A percentile compares a stretch with the other conserved stretches of the same genome.
Conservation (phyloP, 768 basidiomycete species). For the Postia placenta region DNA sequence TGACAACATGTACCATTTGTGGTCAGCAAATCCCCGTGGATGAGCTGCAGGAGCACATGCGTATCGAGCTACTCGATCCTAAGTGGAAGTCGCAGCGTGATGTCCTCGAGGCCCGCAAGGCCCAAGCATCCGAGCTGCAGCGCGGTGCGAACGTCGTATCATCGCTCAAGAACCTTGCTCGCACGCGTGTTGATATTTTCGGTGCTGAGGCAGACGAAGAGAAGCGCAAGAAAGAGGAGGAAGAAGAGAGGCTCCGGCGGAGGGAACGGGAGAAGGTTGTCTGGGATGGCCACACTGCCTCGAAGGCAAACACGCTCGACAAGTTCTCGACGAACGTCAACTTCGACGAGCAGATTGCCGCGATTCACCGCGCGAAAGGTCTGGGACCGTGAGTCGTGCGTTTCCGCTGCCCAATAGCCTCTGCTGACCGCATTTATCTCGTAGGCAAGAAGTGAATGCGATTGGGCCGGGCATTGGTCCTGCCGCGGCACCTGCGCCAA, state of each 20-base stretch:
- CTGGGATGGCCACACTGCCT: constrained; percentile 98
- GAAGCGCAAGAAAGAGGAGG: constrained; percentile 78
- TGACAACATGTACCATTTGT: constrained; percentile 89
- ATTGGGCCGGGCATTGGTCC: constrained; percentile 89
- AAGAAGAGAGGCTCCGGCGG: constrained; percentile 72
- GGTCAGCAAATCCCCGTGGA: constrained; percentile 95
- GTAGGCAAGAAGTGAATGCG: constrained; percentile 67
- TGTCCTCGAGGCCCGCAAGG: constrained; percentile 81
- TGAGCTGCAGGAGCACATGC: constrained; percentile 96
- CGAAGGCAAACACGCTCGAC: constrained; percentile 87
- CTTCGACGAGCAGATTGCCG: constrained; percentile 96
- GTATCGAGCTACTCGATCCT: constrained; percentile 95
- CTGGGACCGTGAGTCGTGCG: constrained; percentile 65
- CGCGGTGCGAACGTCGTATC: constrained; percentile 91
- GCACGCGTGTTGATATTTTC: constrained; percentile 96
- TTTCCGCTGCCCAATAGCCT: constrained; percentile 11
- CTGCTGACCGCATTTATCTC: constrained; percentile 1
- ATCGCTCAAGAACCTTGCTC: constrained; percentile 88
- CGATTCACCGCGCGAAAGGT: constrained; percentile 90
- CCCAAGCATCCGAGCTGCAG: constrained; percentile 81
- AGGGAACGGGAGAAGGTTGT: constrained; percentile 92
- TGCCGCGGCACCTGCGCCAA: constrained; percentile 57
- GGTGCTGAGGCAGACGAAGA: constrained; percentile 93
- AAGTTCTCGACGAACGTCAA: constrained; percentile 92
- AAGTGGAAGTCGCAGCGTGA: constrained; percentile 97